Conservation (phyloP, 192 early-diverging fungal species). For the Obelidium mucronatum region DNA sequence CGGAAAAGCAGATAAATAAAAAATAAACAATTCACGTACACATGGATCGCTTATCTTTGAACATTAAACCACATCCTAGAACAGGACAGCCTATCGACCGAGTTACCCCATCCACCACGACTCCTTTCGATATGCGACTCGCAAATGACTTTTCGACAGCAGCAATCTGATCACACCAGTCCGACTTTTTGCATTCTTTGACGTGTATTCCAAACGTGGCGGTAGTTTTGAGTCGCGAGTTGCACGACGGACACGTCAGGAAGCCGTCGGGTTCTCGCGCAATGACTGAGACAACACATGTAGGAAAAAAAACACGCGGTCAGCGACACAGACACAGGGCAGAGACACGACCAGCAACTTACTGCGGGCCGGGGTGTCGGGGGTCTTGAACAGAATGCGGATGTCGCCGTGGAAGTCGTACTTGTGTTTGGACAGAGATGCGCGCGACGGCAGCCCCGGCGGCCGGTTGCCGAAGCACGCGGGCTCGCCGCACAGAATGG, state of each 20-base stretch:
- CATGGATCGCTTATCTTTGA: neutral
- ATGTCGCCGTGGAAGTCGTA: conserved; percentile 13
- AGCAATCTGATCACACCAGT: neutral
- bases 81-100: neutral
- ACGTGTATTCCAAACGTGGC: conserved; percentile 3
- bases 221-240: neutral
- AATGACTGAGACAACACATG: too few relatives aligned
- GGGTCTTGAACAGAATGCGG: neutral
- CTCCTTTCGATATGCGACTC: neutral
- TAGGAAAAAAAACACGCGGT: too few relatives aligned
- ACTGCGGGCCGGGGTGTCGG: too few relatives aligned
- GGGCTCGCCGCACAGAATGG: neutral
- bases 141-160: neutral
- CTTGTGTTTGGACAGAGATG: neutral
- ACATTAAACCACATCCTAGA: neutral
- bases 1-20: neutral
- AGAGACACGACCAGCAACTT: neutral
- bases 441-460: neutral
- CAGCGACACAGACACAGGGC: too few relatives aligned
- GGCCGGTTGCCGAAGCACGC: neutral
- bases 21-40: neutral
- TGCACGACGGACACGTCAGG: neutral
- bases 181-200: conserved; percentile 4
- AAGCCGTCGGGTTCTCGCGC: neutral
- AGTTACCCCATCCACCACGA: neutral